Conservation (phyloP, 176 grass and related monocot genomes). For the Alloteropsis semialata region DNA sequence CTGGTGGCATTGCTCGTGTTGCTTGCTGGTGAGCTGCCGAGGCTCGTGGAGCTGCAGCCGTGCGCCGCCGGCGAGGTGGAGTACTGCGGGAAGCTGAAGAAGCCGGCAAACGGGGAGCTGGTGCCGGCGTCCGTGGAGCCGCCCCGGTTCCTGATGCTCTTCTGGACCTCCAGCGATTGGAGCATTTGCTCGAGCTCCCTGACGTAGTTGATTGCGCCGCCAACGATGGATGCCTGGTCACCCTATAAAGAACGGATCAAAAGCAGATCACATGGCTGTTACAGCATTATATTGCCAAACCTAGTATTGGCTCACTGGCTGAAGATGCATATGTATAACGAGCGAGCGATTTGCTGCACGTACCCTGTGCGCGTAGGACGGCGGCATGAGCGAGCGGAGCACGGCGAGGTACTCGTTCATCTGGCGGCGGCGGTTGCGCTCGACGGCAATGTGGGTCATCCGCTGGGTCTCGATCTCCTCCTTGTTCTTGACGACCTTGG, state of each 20-base stretch:
- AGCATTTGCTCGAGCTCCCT: constrained; percentile 85
- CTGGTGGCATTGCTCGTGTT: neutral
- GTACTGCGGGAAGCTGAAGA: constrained; percentile 92
- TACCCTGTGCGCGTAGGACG: constrained; percentile 91
- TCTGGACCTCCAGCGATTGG: constrained; percentile 75
- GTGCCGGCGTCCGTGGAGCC: neutral
- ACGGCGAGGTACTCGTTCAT: constrained; percentile 99
- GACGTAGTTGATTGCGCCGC: constrained; percentile 91
- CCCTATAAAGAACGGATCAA: constrained; percentile 31
- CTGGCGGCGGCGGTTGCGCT: constrained; percentile 91
- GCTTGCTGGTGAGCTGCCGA: neutral
- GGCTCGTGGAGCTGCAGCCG: neutral
- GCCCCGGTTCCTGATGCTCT: constrained; percentile 35
- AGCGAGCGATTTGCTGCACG: neutral
- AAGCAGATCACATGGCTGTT: neutral
- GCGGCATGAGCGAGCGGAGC: constrained; percentile 90
- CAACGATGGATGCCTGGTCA: constrained; percentile 95
- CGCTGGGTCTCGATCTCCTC: constrained; percentile 97
- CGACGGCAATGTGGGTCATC: constrained; percentile 98
- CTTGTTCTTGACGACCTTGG: constrained; percentile 83
- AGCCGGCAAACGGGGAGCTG: constrained; percentile 56
- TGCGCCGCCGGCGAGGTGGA: constrained; percentile 17
- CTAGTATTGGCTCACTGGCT: too few species aligned
- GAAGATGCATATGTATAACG: neutral
- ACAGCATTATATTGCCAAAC: neutral